These are phyloP conservation scores for Fusarium sp. DNA, from an alignment of 2,329 filamentous ascomycete species.

Conservation along the genomic window DNA sequence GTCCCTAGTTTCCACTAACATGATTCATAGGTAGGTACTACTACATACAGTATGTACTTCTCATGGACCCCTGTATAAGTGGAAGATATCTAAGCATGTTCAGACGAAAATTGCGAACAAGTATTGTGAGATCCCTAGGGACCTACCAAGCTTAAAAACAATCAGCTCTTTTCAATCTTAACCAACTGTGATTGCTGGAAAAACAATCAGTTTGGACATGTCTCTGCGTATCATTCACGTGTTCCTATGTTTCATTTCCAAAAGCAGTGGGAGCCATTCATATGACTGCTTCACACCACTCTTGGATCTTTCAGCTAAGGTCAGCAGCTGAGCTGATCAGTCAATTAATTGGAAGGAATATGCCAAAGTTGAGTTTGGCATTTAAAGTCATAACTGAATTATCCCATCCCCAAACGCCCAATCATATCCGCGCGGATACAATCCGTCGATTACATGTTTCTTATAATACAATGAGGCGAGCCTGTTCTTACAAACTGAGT, in stretches of 20 bases:
- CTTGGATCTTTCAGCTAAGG: background rate
- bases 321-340: conserved; percentile 1
- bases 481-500: conserved; percentile 6
- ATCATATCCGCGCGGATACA: conserved; percentile 11
- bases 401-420: conserved; percentile 27
- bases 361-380: conserved; percentile 17
- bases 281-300: background rate
- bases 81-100: background rate
- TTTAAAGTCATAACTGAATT: conserved; percentile 13
- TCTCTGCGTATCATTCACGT: background rate
- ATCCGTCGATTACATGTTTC: conserved; percentile 29
- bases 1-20: background rate
- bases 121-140: background rate
- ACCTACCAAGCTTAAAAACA: background rate
- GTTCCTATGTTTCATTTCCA: background rate
- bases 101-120: background rate
- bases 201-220: background rate
- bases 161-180: no score
- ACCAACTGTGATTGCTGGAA: background rate
- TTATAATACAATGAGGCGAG: conserved; percentile 23
- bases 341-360: conserved; percentile 9
- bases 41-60: background rate
- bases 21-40: background rate
- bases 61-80: conserved; percentile 10
- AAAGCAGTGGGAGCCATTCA: conserved; percentile 6